Conservation (phyloP, 495 filamentous ascomycete genomes). For the Aspergillus funiculosus region DNA sequence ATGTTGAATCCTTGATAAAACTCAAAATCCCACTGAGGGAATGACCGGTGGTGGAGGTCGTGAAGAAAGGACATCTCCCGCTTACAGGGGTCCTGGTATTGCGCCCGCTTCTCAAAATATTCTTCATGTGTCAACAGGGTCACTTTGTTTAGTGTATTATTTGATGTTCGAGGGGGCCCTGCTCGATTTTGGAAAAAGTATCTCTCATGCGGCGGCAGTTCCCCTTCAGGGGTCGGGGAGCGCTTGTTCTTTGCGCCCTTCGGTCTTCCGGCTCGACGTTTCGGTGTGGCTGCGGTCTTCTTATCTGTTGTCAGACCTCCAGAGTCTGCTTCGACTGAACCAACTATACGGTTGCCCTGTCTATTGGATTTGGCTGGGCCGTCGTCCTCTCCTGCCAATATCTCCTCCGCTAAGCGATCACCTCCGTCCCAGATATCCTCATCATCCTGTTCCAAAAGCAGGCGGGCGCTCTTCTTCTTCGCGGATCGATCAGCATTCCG, state of each 20-base stretch:
- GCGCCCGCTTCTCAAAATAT: slow-evolving; percentile 67
- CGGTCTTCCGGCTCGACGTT: slow-evolving; percentile 53
- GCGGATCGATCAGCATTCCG: slow-evolving; percentile 77
- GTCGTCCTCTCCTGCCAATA: slow-evolving; percentile 50
- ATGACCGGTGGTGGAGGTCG: slow-evolving; percentile 70
- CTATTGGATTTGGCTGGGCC: slow-evolving; percentile 28
- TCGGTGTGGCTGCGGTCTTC: slow-evolving; percentile 45
- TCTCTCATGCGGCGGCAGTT: slow-evolving; percentile 78
- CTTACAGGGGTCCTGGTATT: slow-evolving; percentile 64
- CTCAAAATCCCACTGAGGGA: slow-evolving; percentile 91
- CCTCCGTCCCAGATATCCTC: slow-evolving; percentile 73
- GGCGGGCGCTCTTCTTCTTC: slow-evolving; percentile 74
- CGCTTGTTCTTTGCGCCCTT: slow-evolving; percentile 59
- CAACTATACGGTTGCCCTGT: slow-evolving; percentile 34
- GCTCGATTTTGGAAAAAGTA: slow-evolving; percentile 92
- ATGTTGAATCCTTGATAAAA: slow-evolving; percentile 83
- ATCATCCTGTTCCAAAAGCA: slow-evolving; percentile 64
- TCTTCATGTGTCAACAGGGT: slow-evolving; percentile 81
- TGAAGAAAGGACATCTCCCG: slow-evolving; percentile 65
- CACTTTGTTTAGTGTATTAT: slow-evolving; percentile 73
- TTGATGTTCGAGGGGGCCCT: slow-evolving; percentile 74
- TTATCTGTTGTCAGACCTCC: slow-evolving; percentile 25
- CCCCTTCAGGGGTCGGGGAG: slow-evolving; percentile 70
- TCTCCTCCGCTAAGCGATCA: slow-evolving; percentile 65
- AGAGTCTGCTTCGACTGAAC: slow-evolving; percentile 33